Evolutionary conservation across 2,329 filamentous ascomycete species (phyloP).

Genomic region (Shiraia sp.): DNA sequence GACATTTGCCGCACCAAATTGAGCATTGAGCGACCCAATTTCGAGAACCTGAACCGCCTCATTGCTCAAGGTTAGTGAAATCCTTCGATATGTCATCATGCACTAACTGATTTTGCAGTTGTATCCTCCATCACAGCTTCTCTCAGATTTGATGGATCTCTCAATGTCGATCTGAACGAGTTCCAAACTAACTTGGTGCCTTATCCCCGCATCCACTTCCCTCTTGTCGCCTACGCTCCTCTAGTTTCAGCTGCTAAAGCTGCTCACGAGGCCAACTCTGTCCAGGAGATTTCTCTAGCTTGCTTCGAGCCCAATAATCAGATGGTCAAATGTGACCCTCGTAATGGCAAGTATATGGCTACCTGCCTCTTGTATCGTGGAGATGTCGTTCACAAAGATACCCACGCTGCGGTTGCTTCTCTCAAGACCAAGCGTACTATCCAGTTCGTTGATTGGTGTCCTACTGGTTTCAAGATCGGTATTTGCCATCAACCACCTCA

Average conservation of each 20-base stretch:
- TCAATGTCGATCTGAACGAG: constrained; percentile 99
- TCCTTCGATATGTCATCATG: neutral
- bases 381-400: constrained; percentile 96
- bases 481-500: constrained; percentile 99
- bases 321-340: constrained; percentile 99
- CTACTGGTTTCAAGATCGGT: constrained; percentile 99
- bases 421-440: constrained; percentile 99
- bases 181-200: constrained; percentile 99
- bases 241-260: constrained; percentile 95
- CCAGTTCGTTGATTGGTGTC: constrained; percentile 99
- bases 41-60: constrained; percentile 97
- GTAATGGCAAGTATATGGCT: constrained; percentile 99
- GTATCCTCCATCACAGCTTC: constrained; percentile 98
- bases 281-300: constrained; percentile 97
- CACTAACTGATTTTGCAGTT: constrained; percentile 57
- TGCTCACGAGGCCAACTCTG: constrained; percentile 95
- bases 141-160: constrained; percentile 95
- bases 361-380: constrained; percentile 97
- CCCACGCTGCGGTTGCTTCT: constrained; percentile 86
- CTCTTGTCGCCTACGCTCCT: constrained; percentile 92
- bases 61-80: constrained; percentile 80
- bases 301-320: constrained; percentile 99
- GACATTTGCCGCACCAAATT: constrained; percentile 99
- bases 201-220: constrained; percentile 99
- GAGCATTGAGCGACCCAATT: constrained; percentile 95